Percentiles rank a stretch among this genome's conserved stretches.
These are phyloP conservation scores for Dunaliella primolecta DNA, from an alignment of 139 green algal genomes.

Conservation along the genomic window DNA sequence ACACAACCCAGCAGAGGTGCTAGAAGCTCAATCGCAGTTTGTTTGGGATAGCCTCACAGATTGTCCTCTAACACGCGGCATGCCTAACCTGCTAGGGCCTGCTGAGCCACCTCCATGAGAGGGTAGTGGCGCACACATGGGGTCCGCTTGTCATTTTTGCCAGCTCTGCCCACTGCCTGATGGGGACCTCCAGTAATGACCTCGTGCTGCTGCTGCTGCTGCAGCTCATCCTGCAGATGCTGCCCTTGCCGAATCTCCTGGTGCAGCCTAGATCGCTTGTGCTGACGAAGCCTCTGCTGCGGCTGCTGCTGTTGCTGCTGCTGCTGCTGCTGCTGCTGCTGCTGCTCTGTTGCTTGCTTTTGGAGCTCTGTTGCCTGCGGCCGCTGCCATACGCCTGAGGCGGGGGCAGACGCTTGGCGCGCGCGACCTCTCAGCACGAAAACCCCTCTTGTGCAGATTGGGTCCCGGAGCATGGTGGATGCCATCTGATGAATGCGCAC, in stretches of 20 bases:
- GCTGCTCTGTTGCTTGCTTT: neutral
- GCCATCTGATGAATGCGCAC: neutral
- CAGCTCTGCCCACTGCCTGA: neutral
- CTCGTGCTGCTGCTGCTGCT: neutral
- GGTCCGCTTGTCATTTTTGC: neutral
- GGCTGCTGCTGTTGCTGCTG: constrained; percentile 4
- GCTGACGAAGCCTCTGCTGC: neutral
- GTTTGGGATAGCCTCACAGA: no score
- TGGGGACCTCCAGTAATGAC: neutral
- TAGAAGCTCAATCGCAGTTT: no score
- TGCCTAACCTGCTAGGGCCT: neutral
- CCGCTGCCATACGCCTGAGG: no score
- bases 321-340: neutral
- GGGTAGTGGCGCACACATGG: neutral
- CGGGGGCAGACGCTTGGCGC: no score
- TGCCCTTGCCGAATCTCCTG: neutral
- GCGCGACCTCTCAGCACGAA: neutral
- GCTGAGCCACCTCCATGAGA: neutral
- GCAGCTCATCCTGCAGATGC: neutral
- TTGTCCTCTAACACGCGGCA: no score
- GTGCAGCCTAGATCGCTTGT: neutral
- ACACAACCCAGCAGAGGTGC: neutral
- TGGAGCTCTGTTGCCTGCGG: neutral
- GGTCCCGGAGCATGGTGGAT: neutral
- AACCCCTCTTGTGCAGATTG: neutral